These are phyloP conservation scores for Paratrypanosoma confusum DNA, from an alignment of 208 protist genomes.

Conservation along the genomic window DNA sequence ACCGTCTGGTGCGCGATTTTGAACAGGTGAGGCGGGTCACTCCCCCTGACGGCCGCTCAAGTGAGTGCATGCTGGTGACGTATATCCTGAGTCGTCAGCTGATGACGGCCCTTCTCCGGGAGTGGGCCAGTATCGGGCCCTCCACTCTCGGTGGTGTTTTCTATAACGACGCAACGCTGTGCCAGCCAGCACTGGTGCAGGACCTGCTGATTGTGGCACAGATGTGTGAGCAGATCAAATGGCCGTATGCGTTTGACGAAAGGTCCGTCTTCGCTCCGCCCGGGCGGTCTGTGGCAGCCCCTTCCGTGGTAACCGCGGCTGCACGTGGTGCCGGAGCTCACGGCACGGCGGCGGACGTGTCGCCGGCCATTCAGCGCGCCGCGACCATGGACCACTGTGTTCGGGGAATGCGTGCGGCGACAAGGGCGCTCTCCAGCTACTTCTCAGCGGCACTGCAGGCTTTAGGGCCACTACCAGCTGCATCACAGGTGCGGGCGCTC, in stretches of 20 bases:
- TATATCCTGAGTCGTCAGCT: constrained; percentile 17
- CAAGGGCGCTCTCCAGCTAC: constrained; percentile 12
- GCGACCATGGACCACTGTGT: constrained; percentile 4
- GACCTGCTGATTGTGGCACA: constrained; percentile 11
- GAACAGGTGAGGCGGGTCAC: constrained; percentile 15
- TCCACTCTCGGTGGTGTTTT: constrained; percentile 12
- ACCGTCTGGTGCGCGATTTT: constrained; percentile 21
- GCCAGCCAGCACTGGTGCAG: constrained; percentile 1
- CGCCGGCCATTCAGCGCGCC: not conserved
- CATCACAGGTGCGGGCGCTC: constrained; percentile 1
- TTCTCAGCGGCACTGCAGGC: constrained; percentile 16
- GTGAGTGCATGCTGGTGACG: constrained; percentile 10
- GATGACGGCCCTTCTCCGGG: constrained; percentile 16
- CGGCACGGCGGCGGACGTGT: not conserved
- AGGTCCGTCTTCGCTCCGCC: not conserved
- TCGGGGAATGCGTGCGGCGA: constrained; percentile 1
- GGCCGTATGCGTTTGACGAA: constrained; percentile 7
- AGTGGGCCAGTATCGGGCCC: constrained; percentile 9
- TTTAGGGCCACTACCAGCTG: not conserved
- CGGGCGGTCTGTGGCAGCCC: no score
- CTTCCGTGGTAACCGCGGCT: no score
- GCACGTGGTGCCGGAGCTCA: no score
- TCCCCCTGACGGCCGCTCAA: constrained; percentile 5
- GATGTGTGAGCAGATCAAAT: constrained; percentile 4
- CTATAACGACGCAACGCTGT: constrained; percentile 9